These are phyloP conservation scores for Fimicolochytrium jonesii DNA, from an alignment of 192 early-diverging fungal species.

Conservation along the genomic window DNA sequence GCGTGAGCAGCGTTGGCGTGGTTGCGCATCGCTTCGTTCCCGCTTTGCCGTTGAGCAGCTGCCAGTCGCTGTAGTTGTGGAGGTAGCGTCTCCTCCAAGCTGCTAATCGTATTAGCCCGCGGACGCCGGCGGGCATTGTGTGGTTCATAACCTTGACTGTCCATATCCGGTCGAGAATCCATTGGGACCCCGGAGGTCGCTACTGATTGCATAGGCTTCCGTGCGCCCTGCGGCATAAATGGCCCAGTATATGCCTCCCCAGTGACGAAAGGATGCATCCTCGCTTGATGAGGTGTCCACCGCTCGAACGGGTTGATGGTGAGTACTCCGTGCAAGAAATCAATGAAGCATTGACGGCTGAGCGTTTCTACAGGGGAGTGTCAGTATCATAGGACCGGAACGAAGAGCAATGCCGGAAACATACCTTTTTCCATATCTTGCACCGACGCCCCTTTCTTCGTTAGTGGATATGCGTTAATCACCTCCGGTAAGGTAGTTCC, in stretches of 20 bases:
- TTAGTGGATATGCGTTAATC: slow-evolving; percentile 79
- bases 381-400: too few species aligned
- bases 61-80: slow-evolving; percentile 50
- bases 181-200: background rate
- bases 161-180: background rate
- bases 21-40: slow-evolving; percentile 19
- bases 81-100: slow-evolving; percentile 39
- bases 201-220: background rate
- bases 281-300: slow-evolving; percentile 94
- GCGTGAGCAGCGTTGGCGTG: background rate
- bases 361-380: slow-evolving; percentile 54
- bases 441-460: slow-evolving; percentile 55
- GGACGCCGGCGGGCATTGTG: too few species aligned
- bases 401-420: too few species aligned
- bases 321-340: slow-evolving; percentile 89
- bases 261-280: slow-evolving; percentile 93
- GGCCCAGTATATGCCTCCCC: slow-evolving; percentile 72
- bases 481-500: slow-evolving; percentile 85
- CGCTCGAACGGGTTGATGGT: slow-evolving; percentile 87
- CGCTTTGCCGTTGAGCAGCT: slow-evolving; percentile 36
- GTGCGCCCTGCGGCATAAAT: slow-evolving; percentile 51
- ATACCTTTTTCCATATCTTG: slow-evolving; percentile 75
- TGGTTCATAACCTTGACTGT: slow-evolving; percentile 1
- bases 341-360: slow-evolving; percentile 74
- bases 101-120: slow-evolving; percentile 49